Evolutionary conservation across 78 protist species (phyloP).

Genomic region (Ministeria vibrans): DNA sequence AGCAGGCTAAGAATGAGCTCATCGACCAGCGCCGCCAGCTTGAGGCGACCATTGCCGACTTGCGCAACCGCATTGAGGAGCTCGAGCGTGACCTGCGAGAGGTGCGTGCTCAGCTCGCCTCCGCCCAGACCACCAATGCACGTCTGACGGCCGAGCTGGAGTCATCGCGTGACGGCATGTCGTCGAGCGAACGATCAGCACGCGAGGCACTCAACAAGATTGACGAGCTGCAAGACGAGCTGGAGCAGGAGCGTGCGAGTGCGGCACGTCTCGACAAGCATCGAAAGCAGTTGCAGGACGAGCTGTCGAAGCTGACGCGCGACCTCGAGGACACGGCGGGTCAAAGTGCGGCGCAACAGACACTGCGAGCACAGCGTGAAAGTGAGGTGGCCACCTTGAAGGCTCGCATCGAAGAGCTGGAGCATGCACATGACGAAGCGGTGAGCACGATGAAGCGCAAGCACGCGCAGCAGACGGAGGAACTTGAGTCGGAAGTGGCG

Average conservation of each 20-base stretch:
- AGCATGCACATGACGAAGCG: slow-evolving; percentile 1
- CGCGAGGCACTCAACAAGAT: slow-evolving; percentile 13
- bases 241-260: slow-evolving; percentile 5
- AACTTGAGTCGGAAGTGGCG: background rate
- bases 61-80: slow-evolving; percentile 11
- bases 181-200: too few relatives aligned
- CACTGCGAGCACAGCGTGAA: background rate
- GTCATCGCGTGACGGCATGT: too few relatives aligned
- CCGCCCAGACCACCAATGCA: background rate
- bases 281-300: background rate
- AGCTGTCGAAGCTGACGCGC: background rate
- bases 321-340: slow-evolving; percentile 8
- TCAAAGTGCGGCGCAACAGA: background rate
- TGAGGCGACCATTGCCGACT: background rate
- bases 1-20: slow-evolving; percentile 7
- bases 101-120: background rate
- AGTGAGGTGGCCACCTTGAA: background rate
- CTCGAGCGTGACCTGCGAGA: slow-evolving; percentile 11
- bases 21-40: slow-evolving; percentile 8
- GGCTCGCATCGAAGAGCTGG: background rate
- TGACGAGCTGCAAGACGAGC: slow-evolving; percentile 12
- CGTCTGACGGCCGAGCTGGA: slow-evolving; percentile 14
- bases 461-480: background rate
- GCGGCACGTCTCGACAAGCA: background rate
- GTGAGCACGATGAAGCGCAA: background rate